phyloP scores from a whole-genome alignment of 176 grass and related monocot species.

The Oryza punctata region DNA sequence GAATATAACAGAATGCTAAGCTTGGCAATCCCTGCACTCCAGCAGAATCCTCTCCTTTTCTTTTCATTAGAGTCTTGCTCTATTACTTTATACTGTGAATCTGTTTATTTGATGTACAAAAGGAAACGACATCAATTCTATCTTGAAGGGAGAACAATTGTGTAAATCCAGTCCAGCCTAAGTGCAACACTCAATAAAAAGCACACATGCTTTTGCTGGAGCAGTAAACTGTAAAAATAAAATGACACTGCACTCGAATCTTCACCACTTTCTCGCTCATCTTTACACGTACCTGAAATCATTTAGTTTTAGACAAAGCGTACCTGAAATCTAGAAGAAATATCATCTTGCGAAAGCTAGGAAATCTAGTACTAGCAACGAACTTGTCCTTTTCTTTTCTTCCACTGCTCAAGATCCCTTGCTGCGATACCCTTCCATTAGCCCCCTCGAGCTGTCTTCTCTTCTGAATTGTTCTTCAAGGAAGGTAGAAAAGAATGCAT shows the following conservation, averaged over 20 bases:
- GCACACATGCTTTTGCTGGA: neutral
- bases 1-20: neutral
- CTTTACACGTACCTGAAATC: neutral
- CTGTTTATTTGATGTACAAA: neutral
- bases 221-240: slow-evolving; percentile 3
- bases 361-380: neutral
- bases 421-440: slow-evolving; percentile 34
- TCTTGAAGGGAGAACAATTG: neutral
- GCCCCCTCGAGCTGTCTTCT: neutral
- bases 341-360: no score
- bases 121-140: neutral
- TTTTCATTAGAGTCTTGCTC: neutral
- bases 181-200: neutral
- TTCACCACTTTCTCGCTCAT: neutral
- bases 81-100: neutral
- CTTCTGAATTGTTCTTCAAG: slow-evolving; percentile 31
- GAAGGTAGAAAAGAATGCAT: slow-evolving; percentile 11
- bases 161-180: neutral
- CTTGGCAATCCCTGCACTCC: neutral
- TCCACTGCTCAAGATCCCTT: slow-evolving; percentile 44
- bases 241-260: neutral
- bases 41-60: neutral
- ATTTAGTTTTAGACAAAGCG: neutral
- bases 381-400: slow-evolving; percentile 46
- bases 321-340: no score